Evolutionary conservation across 805 yeast species (phyloP).

Genomic region (Saturnispora quitensis): DNA sequence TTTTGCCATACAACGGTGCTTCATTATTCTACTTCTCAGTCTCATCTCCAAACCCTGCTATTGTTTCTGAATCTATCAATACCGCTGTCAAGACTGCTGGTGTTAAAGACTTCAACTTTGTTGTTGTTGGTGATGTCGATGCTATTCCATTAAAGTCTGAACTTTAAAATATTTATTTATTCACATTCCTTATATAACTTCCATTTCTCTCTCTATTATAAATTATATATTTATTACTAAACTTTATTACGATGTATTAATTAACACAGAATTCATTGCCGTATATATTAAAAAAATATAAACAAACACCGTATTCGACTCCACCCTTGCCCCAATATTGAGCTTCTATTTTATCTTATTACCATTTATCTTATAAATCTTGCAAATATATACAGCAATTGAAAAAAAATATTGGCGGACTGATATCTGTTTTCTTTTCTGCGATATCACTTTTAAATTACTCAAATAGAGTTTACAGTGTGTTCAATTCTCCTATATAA

Average conservation of each 20-base stretch:
- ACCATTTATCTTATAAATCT: too few species aligned
- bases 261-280: neutral
- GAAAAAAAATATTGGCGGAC: neutral
- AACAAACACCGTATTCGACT: too few species aligned
- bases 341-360: too few species aligned
- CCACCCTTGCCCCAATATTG: too few species aligned
- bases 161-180: slow-evolving; percentile 38
- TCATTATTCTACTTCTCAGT: slow-evolving; percentile 71
- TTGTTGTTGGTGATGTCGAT: slow-evolving; percentile 82
- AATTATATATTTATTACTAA: slow-evolving; percentile 3
- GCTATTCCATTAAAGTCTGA: slow-evolving; percentile 85
- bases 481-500: neutral
- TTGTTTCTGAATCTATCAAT: slow-evolving; percentile 53
- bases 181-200: slow-evolving; percentile 1
- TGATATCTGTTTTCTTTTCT: neutral
- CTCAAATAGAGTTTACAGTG: neutral
- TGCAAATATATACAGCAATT: too few species aligned
- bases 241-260: neutral
- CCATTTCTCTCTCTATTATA: slow-evolving; percentile 1
- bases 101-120: slow-evolving; percentile 60
- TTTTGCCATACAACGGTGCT: slow-evolving; percentile 65
- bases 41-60: slow-evolving; percentile 47
- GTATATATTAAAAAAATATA: too few species aligned
- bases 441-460: neutral
- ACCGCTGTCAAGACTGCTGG: slow-evolving; percentile 43